Conservation (phyloP, 108 stramenopile genomes). For the Skeletonema menzelii region DNA sequence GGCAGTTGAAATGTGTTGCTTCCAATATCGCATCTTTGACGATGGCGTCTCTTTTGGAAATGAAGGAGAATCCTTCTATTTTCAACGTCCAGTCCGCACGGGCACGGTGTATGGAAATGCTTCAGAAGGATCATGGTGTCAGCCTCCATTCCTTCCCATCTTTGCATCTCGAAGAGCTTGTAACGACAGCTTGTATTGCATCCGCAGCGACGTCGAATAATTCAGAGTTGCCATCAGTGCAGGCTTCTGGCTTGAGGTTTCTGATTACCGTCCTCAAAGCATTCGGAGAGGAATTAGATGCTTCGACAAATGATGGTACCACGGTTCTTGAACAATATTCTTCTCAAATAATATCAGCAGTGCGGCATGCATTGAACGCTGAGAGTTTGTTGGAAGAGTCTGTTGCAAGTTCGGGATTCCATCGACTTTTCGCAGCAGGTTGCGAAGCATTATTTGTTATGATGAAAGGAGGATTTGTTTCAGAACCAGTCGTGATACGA, state of each 20-base stretch:
- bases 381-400: constrained; percentile 41
- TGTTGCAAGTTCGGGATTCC: constrained; percentile 26
- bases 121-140: constrained; percentile 3
- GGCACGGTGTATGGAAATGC: constrained; percentile 31
- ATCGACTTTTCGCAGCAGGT: constrained; percentile 62
- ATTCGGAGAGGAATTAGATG: constrained; percentile 68
- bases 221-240: constrained; percentile 66
- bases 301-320: constrained; percentile 52
- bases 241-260: constrained; percentile 60
- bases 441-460: constrained; percentile 64
- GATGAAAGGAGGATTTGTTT: constrained; percentile 46
- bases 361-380: constrained; percentile 66
- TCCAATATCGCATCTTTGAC: constrained; percentile 46
- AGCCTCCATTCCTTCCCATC: constrained; percentile 41
- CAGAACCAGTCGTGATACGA: constrained; percentile 59
- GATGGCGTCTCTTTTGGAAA: constrained; percentile 34
- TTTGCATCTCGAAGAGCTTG: constrained; percentile 60
- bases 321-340: constrained; percentile 67
- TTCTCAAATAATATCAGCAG: constrained; percentile 75
- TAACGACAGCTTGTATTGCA: constrained; percentile 60
- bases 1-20: constrained; percentile 66
- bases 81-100: constrained; percentile 58
- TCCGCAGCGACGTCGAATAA: constrained; percentile 75
- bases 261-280: constrained; percentile 48
- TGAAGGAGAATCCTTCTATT: constrained; percentile 22